phyloP scores from a whole-genome alignment of 371 early-diverging fungal species.

The Apophysomyces ossiformis region DNA sequence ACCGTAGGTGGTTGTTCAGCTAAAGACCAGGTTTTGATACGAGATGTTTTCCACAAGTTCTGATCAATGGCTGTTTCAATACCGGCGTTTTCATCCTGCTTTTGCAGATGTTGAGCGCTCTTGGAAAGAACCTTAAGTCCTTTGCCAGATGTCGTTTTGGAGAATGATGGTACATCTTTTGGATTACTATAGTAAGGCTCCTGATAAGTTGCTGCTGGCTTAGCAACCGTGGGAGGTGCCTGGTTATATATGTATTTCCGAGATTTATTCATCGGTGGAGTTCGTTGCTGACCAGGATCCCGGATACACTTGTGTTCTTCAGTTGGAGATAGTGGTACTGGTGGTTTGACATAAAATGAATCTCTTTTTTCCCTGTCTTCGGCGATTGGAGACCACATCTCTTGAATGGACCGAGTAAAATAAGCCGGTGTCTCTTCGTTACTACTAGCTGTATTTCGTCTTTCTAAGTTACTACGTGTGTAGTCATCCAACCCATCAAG shows the following conservation, averaged over 20 bases:
- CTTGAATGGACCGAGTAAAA: constrained; percentile 16
- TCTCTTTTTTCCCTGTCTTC: neutral
- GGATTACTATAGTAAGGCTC: constrained; percentile 70
- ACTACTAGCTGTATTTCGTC: constrained; percentile 17
- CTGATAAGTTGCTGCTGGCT: constrained; percentile 41
- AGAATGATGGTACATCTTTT: constrained; percentile 53
- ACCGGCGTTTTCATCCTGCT: neutral
- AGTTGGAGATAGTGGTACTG: constrained; percentile 27
- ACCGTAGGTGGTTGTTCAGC: constrained; percentile 36
- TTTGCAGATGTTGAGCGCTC: constrained; percentile 23
- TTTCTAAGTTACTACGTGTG: constrained; percentile 5
- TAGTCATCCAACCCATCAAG: neutral
- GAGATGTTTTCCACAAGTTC: constrained; percentile 12
- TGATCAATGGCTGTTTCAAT: constrained; percentile 18
- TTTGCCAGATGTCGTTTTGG: constrained; percentile 58
- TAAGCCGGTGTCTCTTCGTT: neutral
- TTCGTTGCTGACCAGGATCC: neutral
- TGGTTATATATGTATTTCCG: constrained; percentile 24
- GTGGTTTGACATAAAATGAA: constrained; percentile 14
- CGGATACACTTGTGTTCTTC: neutral
- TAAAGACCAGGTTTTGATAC: constrained; percentile 37
- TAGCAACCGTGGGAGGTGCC: constrained; percentile 27
- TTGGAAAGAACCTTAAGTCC: constrained; percentile 52
- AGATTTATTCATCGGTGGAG: neutral
- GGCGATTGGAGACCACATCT: constrained; percentile 23